Base-by-base conservation (phyloP, 345 rosid species). In the Laguncularia racemosa region DNA sequence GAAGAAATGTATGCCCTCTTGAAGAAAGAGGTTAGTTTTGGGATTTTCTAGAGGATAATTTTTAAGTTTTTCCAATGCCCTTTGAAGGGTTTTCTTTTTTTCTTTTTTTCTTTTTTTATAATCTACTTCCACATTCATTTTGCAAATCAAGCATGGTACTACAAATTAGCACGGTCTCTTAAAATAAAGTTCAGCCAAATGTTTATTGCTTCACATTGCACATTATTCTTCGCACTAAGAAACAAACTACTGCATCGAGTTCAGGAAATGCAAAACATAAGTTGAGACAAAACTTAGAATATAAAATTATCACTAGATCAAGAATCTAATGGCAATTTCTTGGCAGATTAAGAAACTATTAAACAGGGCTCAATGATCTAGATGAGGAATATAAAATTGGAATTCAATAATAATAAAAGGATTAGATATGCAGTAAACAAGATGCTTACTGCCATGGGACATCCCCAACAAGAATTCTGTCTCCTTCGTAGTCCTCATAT, bases 391-490 rank as follows among this genome's bases (percentile, higher is more conserved):
- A 12, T 17, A 20, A 44, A 2, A 3, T 19, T 14, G 40, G 20
- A 45, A 44, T 57, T 44, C 18, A 44, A 56, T 56, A 56, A 56
- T 56, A 13, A 45, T 45, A 50, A 50, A 16, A 14, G 40, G 20
- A 59, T 59, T 38, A 58, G 15, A 50, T 50, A 1, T 9, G 21
- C 45, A 21, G 28, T 52, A 58, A 58, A 51, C 63, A 71, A 71
- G 81, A 78, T 67, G 81, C 91, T 83, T 89, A 93, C 99, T 85
- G 86, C 99, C 99, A 93, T 55, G 99, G 99, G 64, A 93, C 96
- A 84, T 93, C 99, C 74, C 99, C 99, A 46, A 82, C 97, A 69
- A 93, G 99, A 89, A 93, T 87, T 81, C 86, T 86, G 95, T 93
- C 99, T 56, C 97, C 99, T 82, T 93, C 97, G 48, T 79, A 73